Evolutionary conservation across 2,329 filamentous ascomycete genomes (phyloP).

Genomic region (Remersonia thermophila): DNA sequence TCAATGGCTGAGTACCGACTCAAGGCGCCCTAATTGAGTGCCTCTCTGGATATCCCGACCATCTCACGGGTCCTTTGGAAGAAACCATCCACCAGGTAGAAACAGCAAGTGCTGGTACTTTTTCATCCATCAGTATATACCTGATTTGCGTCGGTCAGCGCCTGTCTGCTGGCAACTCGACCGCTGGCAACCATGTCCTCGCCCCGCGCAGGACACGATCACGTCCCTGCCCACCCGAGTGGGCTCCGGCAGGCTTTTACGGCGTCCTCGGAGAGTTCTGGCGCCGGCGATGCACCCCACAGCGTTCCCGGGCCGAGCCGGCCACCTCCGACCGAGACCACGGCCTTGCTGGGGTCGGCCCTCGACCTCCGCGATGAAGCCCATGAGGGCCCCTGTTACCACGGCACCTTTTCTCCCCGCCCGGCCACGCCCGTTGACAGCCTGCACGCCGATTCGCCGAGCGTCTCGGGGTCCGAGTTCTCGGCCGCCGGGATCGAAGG

Average conservation of each 20-base stretch:
- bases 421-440: conserved; percentile 37
- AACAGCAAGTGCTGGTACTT: too few relatives aligned
- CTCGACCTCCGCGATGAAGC: conserved; percentile 25
- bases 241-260: conserved; percentile 34
- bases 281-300: conserved; percentile 11
- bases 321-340: conserved; percentile 32
- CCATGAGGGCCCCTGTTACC: conserved; percentile 45
- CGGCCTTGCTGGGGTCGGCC: conserved; percentile 32
- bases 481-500: conserved; percentile 27
- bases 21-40: too few relatives aligned
- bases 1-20: too few relatives aligned
- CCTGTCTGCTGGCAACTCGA: too few relatives aligned
- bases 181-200: conserved; percentile 14
- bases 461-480: conserved; percentile 19
- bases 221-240: conserved; percentile 32
- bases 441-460: conserved; percentile 13
- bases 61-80: too few relatives aligned
- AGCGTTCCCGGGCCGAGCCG: conserved; percentile 16
- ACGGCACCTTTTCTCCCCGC: conserved; percentile 66
- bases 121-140: too few relatives aligned
- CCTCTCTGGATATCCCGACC: too few relatives aligned
- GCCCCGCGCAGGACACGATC: conserved; percentile 17
- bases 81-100: too few relatives aligned
- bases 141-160: too few relatives aligned
- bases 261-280: conserved; percentile 12